A percentile compares a stretch with the other conserved stretches of the same genome.
Conservation (phyloP, 768 basidiomycete species). For the Collybia sp. region DNA sequence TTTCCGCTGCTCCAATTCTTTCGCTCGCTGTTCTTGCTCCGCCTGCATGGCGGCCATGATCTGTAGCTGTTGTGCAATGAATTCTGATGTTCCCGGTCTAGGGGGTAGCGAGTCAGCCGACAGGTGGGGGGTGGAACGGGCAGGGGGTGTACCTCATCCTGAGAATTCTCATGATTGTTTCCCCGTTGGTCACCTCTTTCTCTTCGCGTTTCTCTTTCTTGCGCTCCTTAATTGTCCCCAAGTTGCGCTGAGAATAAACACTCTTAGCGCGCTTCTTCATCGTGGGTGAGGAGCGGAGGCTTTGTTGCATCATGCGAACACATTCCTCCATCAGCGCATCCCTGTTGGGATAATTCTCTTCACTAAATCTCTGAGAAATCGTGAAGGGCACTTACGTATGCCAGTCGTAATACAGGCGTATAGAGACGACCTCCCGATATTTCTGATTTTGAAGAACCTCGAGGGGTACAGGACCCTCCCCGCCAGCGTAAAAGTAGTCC, state of each 20-base stretch:
- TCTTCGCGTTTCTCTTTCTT: conserved; percentile 90
- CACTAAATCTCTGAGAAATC: neutral
- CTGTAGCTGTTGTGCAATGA: conserved; percentile 82
- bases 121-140: neutral
- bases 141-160: conserved; percentile 81
- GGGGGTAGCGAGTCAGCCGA: neutral
- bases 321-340: conserved; percentile 92
- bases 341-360: conserved; percentile 29
- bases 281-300: conserved; percentile 65
- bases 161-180: conserved; percentile 91
- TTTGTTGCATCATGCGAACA: conserved; percentile 92
- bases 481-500: conserved; percentile 93
- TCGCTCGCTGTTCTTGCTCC: conserved; percentile 73
- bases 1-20: conserved; percentile 54
- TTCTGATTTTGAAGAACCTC: conserved; percentile 90
- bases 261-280: conserved; percentile 90
- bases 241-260: conserved; percentile 87
- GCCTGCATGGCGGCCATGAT: conserved; percentile 80
- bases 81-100: conserved; percentile 79
- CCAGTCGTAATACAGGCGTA: conserved; percentile 97
- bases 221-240: conserved; percentile 92
- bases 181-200: conserved; percentile 72
- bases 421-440: conserved; percentile 86
- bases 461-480: conserved; percentile 86
- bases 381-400: conserved; percentile 58